Evolutionary conservation across 805 yeast species (phyloP), one percentile per base, ranked within the genome.

Genomic region (Ogataea siamensis): DNA sequence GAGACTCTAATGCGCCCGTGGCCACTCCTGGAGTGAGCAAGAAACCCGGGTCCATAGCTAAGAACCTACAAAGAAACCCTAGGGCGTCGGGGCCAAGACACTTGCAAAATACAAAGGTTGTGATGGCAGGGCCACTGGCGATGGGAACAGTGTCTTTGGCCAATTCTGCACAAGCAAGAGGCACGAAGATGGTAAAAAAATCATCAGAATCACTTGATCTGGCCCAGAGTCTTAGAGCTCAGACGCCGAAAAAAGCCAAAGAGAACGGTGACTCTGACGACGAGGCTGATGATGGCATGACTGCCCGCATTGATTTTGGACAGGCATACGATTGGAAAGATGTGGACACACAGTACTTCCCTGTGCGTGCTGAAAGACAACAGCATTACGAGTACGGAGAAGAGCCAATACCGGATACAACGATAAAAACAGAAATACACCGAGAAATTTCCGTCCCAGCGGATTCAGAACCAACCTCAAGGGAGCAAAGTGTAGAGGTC

Each of bases 41-140:
- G 53, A 50, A 40, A 45, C 43, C 51, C 50, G 46, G 53, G 9
- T 37, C 40, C 46, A 67, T 17, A 62, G 66, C 8, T 42, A 68
- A 28, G 64, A 67, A 14, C 43, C 66, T 14, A 60, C 65, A 17
- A 51, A 70, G 41, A 63, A 66, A 73, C 16, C 12, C 24, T 11
- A 20, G 17, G n/a, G 8, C 13, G 9, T n/a, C 24, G 9, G 19
- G 45, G 48, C 63, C 49, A 62, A 67, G 55, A 65, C 67, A 27
- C 34, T 31, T 53, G 16, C 47, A 44, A 25, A 71, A 71, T 14
- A 82, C 89, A 0, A 83, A 78, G 49, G 64, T 83, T 24, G 81
- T 84, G 5, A 72, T 83, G 2, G 67, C 84, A 1, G 94, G 94
- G 12, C 87, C 91, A 0, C 64, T 85, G 39, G 76, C 89, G 5